Conservation (phyloP, 371 early-diverging fungal genomes). For the Mortierella sp. region DNA sequence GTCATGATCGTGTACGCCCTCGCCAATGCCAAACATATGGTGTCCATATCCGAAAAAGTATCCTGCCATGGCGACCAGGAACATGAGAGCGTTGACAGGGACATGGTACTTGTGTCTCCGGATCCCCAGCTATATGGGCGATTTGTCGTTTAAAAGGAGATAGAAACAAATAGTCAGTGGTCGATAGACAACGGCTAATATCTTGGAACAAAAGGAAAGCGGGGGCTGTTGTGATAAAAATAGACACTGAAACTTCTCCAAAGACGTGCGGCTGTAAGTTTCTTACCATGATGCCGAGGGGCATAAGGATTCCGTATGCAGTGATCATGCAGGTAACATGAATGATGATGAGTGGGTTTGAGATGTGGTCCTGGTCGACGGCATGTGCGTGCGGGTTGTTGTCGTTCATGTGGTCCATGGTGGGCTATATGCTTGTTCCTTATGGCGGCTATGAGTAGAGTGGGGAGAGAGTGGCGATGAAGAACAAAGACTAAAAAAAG, state of each 20-base stretch:
- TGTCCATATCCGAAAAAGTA: conserved; percentile 52
- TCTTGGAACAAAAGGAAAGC: neutral
- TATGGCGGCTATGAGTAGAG: neutral
- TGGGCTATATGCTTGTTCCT: neutral
- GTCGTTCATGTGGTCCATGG: conserved; percentile 47
- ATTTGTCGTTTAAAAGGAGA: neutral
- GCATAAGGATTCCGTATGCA: conserved; percentile 50
- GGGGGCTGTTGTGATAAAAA: neutral
- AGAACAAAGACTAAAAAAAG: neutral
- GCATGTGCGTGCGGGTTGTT: conserved; percentile 44
- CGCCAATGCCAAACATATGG: conserved; percentile 39
- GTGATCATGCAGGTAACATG: conserved; percentile 54
- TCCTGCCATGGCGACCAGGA: conserved; percentile 41
- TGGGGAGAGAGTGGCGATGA: neutral
- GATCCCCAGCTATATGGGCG: conserved; percentile 38
- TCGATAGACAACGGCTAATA: neutral
- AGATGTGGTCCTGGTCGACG: conserved; percentile 19
- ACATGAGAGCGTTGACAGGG: conserved; percentile 29
- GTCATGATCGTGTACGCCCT: conserved; percentile 17
- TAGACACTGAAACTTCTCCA: neutral
- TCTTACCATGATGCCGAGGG: conserved; percentile 48
- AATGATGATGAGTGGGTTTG: conserved; percentile 53
- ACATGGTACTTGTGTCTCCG: conserved; percentile 50
- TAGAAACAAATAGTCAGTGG: neutral
- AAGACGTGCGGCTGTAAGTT: neutral